Base-by-base conservation (phyloP, 352 stramenopile genomes). In the Pythium rishiriense region DNA sequence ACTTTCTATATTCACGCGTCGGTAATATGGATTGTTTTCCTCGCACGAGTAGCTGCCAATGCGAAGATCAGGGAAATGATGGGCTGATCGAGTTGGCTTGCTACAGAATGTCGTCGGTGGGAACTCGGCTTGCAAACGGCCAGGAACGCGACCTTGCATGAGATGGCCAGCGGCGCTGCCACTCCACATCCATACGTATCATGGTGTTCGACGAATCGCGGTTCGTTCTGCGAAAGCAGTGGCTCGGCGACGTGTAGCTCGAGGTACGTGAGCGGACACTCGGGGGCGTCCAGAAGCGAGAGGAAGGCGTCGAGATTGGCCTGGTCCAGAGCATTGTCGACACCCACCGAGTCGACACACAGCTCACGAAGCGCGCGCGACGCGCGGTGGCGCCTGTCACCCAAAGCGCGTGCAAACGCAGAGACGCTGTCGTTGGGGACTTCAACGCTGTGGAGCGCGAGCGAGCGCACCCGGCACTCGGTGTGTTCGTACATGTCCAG, bases 301-400 rank as follows among this genome's bases (percentile, higher is more conserved):
- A 54, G 15, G 24, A 66, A 61, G 21, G 49, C 60, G 29, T 61
- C 60, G 2, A 66, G 8, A n/a, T 48, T 66, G 28, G 28, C 28
- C 25, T 56, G 48, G 21, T 60, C 49, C 8, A 61, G 41, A 4
- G 21, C 22, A 22, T 31, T 54, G 14, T 61, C 26, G 2, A 4
- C 15, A 10, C 41, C 60, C 21, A 66, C 50, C 0, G 28, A 39
- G 43, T 66, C 50, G 3, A 66, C 10, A 50, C 60, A 56, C 8
- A 66, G 41, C 41, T 66, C 50, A 1, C 24, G 26, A 4, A 66
- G 21, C 12, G 50, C 50, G 22, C 41, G 39, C 1, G 50, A 4
- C 0, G 39, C 41, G 14, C 10, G 35, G 26, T 31, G 39, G 7
- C 10, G 49, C 8, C 17, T 21, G 29, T 66, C 49, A 12, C 49